Evolutionary conservation across 2,329 filamentous ascomycete genomes (phyloP), one percentile per base, ranked within the genome.

Genomic region (Trichophaea hybrida): DNA sequence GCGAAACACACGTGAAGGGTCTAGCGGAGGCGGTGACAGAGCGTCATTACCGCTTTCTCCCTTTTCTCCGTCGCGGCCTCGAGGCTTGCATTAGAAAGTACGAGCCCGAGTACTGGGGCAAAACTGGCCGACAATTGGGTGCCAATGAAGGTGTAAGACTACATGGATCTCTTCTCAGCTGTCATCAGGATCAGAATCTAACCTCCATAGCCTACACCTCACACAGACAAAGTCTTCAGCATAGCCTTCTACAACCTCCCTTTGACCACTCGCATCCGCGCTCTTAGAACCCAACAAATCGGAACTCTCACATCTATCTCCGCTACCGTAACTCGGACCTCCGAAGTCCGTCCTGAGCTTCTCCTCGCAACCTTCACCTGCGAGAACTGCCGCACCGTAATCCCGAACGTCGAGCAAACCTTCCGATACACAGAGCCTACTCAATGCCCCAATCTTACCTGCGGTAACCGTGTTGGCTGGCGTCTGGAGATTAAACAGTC

Each of bases 351-450:
- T 37, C 93, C 93, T 0, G 93, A 98, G 73, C 75, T 98, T 62
- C 94, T 89, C 2, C 77, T 94, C 24, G 93, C 87, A 5, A 96
- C 93, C 0, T 98, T 98, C 69, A 82, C 84, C 59, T 98, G 93
- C 73, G 87, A 96, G 71, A 81, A 79, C 52, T 98, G 93, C 75
- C 85, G 87, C 65, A 84, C 82, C 2, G 82, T 90, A 1, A 82
- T 95, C 5, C 84, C 87, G 40, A 94, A 96, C 70, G 84, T 98
- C 33, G 93, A 98, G 73, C 93, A 98, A 74, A 95, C 88, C 0
- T 98, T 98, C 75, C 83, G 89, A 69, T 98, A 96, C 73, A 96
- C 91, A 0, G 93, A 98, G 71, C 93, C 93, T 0, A 91, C 89
- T 2, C 88, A 96, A 74, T 98, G 93, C 68, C 91, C 93, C 7